Evolutionary conservation across 2,329 filamentous ascomycete species (phyloP), one percentile per base, ranked within the genome.

Genomic region (Capronia epimyces): DNA sequence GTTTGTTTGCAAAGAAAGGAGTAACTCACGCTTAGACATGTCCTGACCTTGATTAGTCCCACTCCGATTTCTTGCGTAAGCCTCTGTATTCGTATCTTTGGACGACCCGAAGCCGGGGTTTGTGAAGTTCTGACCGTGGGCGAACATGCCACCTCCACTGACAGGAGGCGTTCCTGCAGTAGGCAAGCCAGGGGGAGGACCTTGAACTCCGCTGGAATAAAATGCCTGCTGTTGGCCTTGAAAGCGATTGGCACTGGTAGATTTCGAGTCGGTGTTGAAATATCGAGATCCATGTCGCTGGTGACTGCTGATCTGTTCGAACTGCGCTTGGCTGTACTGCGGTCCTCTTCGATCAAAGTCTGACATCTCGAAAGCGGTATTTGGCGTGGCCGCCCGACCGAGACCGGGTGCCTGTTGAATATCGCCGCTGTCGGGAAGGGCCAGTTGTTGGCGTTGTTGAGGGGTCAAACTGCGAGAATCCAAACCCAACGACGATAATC

Each of bases 21-120:
- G 85, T 79, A 86, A 95, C 89, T 95, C 89, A 95, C 89, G 89
- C 89, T 95, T 95, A 83, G 83, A 84, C 72, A 83, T 80, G 75
- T 95, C 89, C 73, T 87, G 84, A 69, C 79, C 78, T 72, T 89
- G 86, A 69, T 78, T 80, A 68, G 71, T 68, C 57, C 75, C 69
- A 65, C 79, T 79, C 65, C 82, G 81, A 66, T 81, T 80, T 65
- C 89, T 83, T 66, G 94, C 79, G 65, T 95, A 76, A 67, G 93
- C 75, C 60, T 90, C 86, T 60, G 83, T 79, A 59, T 78, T 81
- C 45, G 72, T 75, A 62, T 94, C 90, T 70, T 93, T 89, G 55
- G 83, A 82, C 53, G 77, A 77, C 36, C 82, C 82, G 43, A 78
- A 69, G 51, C 76, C 77, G 52, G 77, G 75, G 55, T 74, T 74